These are phyloP conservation scores for Prototheca wickerhamii DNA, from an alignment of 163 green algal species.

Conservation along the genomic window DNA sequence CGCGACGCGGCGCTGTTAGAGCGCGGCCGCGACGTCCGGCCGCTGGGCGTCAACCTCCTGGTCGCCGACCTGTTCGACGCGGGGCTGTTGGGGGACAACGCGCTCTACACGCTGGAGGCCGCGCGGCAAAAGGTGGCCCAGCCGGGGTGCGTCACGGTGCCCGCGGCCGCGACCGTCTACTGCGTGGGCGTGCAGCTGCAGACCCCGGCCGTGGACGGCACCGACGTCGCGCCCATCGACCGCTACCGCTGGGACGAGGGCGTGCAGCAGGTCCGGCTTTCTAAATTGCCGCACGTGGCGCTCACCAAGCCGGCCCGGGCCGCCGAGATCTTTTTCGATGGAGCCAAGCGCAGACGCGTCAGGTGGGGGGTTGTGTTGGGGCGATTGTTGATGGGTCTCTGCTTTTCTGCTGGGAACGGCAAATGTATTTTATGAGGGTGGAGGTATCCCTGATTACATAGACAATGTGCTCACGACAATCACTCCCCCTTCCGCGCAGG, in stretches of 20 bases:
- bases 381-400: background rate
- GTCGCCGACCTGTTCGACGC: constrained; percentile 73
- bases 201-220: constrained; percentile 37
- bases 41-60: constrained; percentile 58
- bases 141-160: constrained; percentile 44
- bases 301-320: constrained; percentile 59
- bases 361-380: background rate
- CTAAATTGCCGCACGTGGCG: constrained; percentile 41
- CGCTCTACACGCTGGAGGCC: constrained; percentile 50
- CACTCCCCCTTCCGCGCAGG: constrained; percentile 5
- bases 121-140: constrained; percentile 39
- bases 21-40: constrained; percentile 48
- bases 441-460: background rate
- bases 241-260: constrained; percentile 46
- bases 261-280: background rate
- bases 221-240: constrained; percentile 56
- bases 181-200: constrained; percentile 64
- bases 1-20: constrained; percentile 49
- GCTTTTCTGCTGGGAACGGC: background rate
- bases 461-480: background rate
- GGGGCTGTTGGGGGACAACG: constrained; percentile 58
- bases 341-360: constrained; percentile 1
- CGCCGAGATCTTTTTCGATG: constrained; percentile 60
- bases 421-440: background rate
- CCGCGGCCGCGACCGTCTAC: constrained; percentile 57